These are phyloP conservation scores for Colletotrichum tropicale DNA, from an alignment of 2,329 filamentous ascomycete species.

Conservation along the genomic window DNA sequence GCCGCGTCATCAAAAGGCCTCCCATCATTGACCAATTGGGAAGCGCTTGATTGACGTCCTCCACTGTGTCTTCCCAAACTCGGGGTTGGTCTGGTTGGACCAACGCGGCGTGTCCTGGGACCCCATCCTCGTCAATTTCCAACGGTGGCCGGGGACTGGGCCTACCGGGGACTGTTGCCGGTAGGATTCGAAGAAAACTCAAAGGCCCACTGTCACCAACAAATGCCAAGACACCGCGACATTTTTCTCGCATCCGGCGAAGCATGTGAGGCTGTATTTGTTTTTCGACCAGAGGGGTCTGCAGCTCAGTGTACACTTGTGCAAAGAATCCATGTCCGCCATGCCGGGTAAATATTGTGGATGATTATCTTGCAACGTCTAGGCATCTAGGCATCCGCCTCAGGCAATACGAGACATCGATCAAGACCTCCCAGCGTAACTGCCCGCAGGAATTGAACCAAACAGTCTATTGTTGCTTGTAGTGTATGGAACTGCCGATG, in stretches of 20 bases:
- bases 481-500: not conserved
- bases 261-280: not conserved
- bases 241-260: too few relatives aligned
- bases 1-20: not conserved
- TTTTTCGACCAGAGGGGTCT: not conserved
- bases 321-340: not conserved
- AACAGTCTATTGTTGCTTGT: not conserved
- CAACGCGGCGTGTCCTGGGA: not conserved
- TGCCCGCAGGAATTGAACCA: not conserved
- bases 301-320: not conserved
- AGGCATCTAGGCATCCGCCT: not conserved
- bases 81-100: not conserved
- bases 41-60: not conserved
- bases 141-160: not conserved
- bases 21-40: not conserved
- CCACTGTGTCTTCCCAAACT: not conserved
- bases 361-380: not conserved
- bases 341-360: not conserved
- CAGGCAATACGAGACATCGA: not conserved
- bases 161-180: not conserved
- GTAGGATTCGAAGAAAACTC: not conserved
- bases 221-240: not conserved
- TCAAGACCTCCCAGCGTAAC: not conserved
- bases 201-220: not conserved
- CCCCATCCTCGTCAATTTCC: not conserved